Base-by-base conservation (phyloP, 2,329 filamentous ascomycete genomes). In the Aspergillus aculeatinus region DNA sequence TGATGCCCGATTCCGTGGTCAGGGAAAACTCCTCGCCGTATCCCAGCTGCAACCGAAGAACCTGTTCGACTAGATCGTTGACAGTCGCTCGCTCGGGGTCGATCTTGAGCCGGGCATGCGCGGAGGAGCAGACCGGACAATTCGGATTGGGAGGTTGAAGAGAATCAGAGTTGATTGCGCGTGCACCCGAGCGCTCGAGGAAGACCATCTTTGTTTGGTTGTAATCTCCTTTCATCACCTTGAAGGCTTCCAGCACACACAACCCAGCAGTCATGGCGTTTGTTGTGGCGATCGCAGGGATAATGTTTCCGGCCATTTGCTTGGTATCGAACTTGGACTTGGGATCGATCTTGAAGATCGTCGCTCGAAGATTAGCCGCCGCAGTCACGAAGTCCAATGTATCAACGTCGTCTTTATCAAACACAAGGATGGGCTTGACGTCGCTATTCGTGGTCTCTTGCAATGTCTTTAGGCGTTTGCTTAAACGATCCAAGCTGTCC, bases 251-350 rank as follows among this genome's bases (percentile, higher is more conserved):
- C 27, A 99, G 80, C 6, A 98, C 92, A 71, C 93, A 98, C 10
- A 99, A 83, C 12, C 92, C 90, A 16, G 95, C 95, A 1, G 95
- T 94, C 74, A 98, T 96, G 16, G 95, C 95, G 74, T 99, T 99
- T 0, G 95, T 98, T 0, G 95, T 99, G 5, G 95, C 95, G 72
- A 99, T 99, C 2, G 95, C 95, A 1, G 95, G 95, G 62, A 99
- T 99, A 69, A 99, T 99, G 74, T 99, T 99, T 57, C 95, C 95
- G 4, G 95, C 95, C 94, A 98, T 99, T 77, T 99, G 85, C 79
- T 99, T 99, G 70, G 95, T 93, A 72, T 98, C 93, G 71, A 98
- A 99, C 60, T 96, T 92, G 23, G 92, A 96, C 74, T 92, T 94
- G 4, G 82, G 79, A 57, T 94, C 90, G 60, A 99, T 96, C 58